Conservation (phyloP, 352 stramenopile species). For the Phytophthora hybrid region DNA sequence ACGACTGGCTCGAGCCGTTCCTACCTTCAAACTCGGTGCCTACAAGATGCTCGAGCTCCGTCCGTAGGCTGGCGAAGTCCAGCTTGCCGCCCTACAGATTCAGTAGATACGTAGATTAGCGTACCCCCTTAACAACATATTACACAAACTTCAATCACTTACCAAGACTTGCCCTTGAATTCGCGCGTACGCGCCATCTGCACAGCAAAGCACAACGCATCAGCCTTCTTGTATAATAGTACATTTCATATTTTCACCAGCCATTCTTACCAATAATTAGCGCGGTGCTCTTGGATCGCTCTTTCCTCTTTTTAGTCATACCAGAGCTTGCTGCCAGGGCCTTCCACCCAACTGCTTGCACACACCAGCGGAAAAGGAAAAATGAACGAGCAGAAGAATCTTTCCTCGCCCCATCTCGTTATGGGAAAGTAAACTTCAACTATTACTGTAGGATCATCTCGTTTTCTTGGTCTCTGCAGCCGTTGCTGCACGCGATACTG, state of each 20-base stretch:
- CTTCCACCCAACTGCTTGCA: background rate
- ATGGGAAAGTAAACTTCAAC: background rate
- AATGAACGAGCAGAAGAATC: background rate
- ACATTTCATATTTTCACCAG: background rate
- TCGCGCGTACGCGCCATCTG: slow-evolving; percentile 30
- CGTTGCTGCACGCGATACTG: background rate
- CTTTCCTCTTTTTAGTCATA: slow-evolving; percentile 3
- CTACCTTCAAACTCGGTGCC: slow-evolving; percentile 52
- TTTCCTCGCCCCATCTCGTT: background rate
- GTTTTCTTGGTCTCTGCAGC: slow-evolving; percentile 26
- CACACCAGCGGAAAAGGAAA: background rate
- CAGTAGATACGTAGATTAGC: background rate
- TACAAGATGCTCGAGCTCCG: slow-evolving; percentile 52
- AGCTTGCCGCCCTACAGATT: slow-evolving; percentile 49
- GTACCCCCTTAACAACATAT: background rate
- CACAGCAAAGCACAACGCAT: background rate
- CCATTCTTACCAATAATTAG: slow-evolving; percentile 18
- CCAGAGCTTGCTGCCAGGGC: background rate
- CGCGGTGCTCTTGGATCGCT: slow-evolving; percentile 1
- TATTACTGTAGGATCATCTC: slow-evolving; percentile 12
- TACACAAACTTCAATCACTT: background rate
- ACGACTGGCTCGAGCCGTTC: background rate
- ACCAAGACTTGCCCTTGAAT: slow-evolving; percentile 23
- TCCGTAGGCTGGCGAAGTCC: slow-evolving; percentile 60
- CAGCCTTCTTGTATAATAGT: background rate